These are phyloP conservation scores for Naumovozyma castellii DNA, from an alignment of 805 yeast species.

Conservation along the genomic window DNA sequence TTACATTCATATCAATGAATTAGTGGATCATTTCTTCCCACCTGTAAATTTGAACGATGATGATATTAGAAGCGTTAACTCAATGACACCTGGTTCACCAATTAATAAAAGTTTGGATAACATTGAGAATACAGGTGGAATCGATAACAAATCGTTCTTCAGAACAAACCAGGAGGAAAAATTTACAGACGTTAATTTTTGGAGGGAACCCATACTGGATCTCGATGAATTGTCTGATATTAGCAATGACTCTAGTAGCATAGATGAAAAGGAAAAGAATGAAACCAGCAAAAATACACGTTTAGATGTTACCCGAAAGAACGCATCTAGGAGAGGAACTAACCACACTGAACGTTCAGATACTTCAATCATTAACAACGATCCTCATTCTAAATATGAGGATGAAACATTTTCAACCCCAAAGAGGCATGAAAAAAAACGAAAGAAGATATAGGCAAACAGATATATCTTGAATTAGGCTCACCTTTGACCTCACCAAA, in stretches of 20 bases:
- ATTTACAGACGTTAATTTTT: conserved; percentile 80
- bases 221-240: conserved; percentile 51
- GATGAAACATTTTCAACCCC: neutral
- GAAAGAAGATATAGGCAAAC: conserved; percentile 23
- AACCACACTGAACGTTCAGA: neutral
- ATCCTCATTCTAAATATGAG: no score
- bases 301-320: neutral
- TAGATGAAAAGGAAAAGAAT: conserved; percentile 5
- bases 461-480: conserved; percentile 28
- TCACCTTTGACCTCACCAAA: conserved; percentile 29
- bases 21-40: conserved; percentile 96
- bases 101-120: conserved; percentile 14
- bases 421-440: neutral
- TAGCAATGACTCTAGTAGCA: conserved; percentile 29
- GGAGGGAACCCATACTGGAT: conserved; percentile 76
- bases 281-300: no score
- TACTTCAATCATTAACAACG: neutral
- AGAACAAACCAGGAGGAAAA: conserved; percentile 30
- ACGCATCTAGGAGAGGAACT: neutral
- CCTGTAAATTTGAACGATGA: conserved; percentile 43
- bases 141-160: conserved; percentile 11
- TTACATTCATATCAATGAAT: conserved; percentile 80
- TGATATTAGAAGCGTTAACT: conserved; percentile 25
- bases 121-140: conserved; percentile 2
- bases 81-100: conserved; percentile 29